Evolutionary conservation across 352 stramenopile genomes (phyloP), one percentile per base, ranked within the genome.

Genomic region (Phytophthora litchii): DNA sequence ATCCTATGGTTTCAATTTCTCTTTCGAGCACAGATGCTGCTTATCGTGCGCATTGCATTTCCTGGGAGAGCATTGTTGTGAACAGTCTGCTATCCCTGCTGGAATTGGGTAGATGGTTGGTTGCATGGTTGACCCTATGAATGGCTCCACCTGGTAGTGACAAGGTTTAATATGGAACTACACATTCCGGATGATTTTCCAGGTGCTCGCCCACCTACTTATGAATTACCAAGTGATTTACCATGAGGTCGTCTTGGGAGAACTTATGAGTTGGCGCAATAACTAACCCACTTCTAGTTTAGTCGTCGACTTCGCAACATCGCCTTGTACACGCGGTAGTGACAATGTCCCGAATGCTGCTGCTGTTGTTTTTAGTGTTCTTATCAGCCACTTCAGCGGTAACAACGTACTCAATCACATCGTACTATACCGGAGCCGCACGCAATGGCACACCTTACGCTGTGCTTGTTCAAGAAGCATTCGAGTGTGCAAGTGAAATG

Each of bases 381-480:
- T 20, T 48, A n/a, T 50, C 50, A 10, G 20, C 2, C 17, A 27
- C 27, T n/a, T 50, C 38, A 25, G 29, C 38, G 38, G 31, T 17
- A n/a, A 37, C 46, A 11, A 54, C 23, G 14, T 54, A 44, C 32
- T 54, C 46, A 1, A 21, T 54, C 46, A 43, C 46, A 21, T 54
- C 46, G 46, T 57, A 57, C 25, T 57, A 57, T 29, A 16, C 21
- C 17, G 36, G 27, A 32, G 37, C 37, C 9, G 36, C 25, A 4
- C 16, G 25, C 13, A 29, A 47, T 10, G 25, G 8, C 12, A 48
- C 35, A 8, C 49, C 36, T 21, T 47, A 48, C 49, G 27, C 38
- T 19, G 49, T 57, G 12, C 32, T 54, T 31, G 32, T 48, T 16
- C 36, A 57, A 57, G 49, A 57, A 46, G 31, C n/a, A 4, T 14